Percentiles rank a stretch among this genome's conserved stretches.
These are phyloP conservation scores for Protomyces lactucae-debilis DNA, from an alignment of 1,139 yeast species.

Conservation along the genomic window DNA sequence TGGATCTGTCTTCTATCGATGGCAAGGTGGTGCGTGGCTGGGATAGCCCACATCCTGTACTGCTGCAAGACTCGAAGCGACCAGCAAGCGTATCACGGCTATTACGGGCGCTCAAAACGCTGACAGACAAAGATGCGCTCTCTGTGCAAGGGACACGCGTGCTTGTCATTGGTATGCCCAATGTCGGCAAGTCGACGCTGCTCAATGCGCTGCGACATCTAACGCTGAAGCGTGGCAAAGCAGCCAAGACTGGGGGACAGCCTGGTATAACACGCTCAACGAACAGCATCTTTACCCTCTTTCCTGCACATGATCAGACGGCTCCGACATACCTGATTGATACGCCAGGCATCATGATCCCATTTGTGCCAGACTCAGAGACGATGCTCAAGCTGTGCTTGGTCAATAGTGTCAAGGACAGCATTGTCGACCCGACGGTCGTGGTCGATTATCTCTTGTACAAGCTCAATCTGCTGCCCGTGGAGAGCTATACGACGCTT, in stretches of 20 bases:
- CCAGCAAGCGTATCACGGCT: not conserved
- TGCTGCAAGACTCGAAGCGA: slow-evolving; percentile 6
- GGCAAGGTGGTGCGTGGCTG: slow-evolving; percentile 5
- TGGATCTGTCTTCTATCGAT: slow-evolving; percentile 43
- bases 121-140: not conserved
- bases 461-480: slow-evolving; percentile 51
- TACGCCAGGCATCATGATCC: slow-evolving; percentile 64
- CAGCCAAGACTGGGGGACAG: slow-evolving; percentile 77
- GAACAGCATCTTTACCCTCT: slow-evolving; percentile 67
- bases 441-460: slow-evolving; percentile 82
- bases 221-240: slow-evolving; percentile 52
- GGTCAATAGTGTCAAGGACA: slow-evolving; percentile 70
- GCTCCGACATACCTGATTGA: slow-evolving; percentile 76
- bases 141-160: slow-evolving; percentile 69
- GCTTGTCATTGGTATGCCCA: slow-evolving; percentile 90
- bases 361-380: slow-evolving; percentile 62
- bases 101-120: slow-evolving; percentile 2
- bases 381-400: slow-evolving; percentile 73
- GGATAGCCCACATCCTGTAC: slow-evolving; percentile 7
- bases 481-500: slow-evolving; percentile 42
- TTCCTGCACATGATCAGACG: slow-evolving; percentile 38
- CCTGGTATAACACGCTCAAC: slow-evolving; percentile 88
- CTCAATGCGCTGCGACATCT: slow-evolving; percentile 66
- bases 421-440: slow-evolving; percentile 71
- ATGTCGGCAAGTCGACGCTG: slow-evolving; percentile 93